Base-by-base conservation (phyloP, 2,329 filamentous ascomycete genomes). In the Amphichorda felina region DNA sequence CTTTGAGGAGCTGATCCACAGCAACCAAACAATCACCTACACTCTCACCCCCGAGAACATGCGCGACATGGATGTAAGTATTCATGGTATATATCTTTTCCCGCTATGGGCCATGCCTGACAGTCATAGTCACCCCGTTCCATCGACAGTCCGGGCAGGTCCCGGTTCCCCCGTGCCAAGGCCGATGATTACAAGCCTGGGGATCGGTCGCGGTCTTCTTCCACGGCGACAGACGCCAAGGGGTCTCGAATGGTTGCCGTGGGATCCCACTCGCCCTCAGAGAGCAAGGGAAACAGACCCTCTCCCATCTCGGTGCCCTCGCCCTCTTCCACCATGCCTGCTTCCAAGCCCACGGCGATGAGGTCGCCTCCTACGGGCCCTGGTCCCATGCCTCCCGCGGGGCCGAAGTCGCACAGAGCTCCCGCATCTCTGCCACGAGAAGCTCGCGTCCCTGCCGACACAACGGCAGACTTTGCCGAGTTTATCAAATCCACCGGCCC, bases 401-500 rank as follows among this genome's bases (percentile, higher is more conserved):
- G 21, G n/a, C 25, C 34, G n/a, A 36, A 45, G 19, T 41, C 50
- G 16, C 44, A 45, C 4, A 46, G 49, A 2, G 25, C 41, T 33
- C 45, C 47, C 24, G 48, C 45, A 17, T 40, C 53, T 8, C 33
- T 45, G 25, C 75, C 86, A 17, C 73, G 87, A 42, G 87, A 94
- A 44, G 78, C 86, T 2, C 72, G 81, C 41, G 65, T 82, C 8
- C 68, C 75, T 8, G 66, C 69, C 5, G 82, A 88, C 41, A 85
- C 85, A 0, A 74, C 81, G 8, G 69, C 77, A 31, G 88, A 94
- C 48, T 85, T 95, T 59, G 83, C 86, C 16, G 82, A 93, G 40
- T 95, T 94, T 53, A 85, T 94, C 48, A 80, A 85, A 40, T 83
- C 82, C 1, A 94, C 86, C 21, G 86, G 85, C 2, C 82, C 89